Conservation (phyloP, 805 yeast species). For the Naumovozyma baii region DNA sequence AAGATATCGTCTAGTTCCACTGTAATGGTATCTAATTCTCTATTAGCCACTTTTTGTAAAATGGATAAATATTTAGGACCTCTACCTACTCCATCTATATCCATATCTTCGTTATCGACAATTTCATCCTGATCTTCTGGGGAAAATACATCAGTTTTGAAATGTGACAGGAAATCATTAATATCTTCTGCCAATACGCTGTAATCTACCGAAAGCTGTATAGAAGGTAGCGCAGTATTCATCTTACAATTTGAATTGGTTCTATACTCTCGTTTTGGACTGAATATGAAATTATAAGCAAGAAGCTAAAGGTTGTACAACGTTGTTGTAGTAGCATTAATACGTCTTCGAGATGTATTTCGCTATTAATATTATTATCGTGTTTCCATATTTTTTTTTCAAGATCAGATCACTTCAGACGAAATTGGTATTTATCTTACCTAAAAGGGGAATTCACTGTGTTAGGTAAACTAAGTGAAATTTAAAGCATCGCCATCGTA, state of each 20-base stretch:
- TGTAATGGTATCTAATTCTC: slow-evolving; percentile 58
- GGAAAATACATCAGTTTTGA: slow-evolving; percentile 33
- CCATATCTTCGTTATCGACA: slow-evolving; percentile 14
- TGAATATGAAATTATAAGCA: no score
- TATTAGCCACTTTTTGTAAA: slow-evolving; percentile 73
- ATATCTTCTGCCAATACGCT: slow-evolving; percentile 48
- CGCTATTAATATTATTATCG: no score
- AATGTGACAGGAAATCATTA: slow-evolving; percentile 59
- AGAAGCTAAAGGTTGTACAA: slow-evolving; percentile 47
- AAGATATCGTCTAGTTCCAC: slow-evolving; percentile 81
- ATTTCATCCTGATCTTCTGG: no score
- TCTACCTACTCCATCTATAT: slow-evolving; percentile 26
- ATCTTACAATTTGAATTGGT: slow-evolving; percentile 5
- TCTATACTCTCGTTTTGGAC: no score
- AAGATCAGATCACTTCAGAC: neutral
- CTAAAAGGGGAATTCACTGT: neutral
- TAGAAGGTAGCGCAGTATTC: slow-evolving; percentile 44
- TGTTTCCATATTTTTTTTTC: neutral
- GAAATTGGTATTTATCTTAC: neutral
- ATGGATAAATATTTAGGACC: slow-evolving; percentile 69
- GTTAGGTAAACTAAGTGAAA: neutral
- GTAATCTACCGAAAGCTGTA: slow-evolving; percentile 67
- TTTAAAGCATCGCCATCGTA: neutral
- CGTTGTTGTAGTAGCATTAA: slow-evolving; percentile 12
- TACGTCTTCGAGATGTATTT: neutral